Evolutionary conservation across 1,139 yeast genomes (phyloP), one percentile per base, ranked within the genome.

Genomic region (Ashbya aceris): DNA sequence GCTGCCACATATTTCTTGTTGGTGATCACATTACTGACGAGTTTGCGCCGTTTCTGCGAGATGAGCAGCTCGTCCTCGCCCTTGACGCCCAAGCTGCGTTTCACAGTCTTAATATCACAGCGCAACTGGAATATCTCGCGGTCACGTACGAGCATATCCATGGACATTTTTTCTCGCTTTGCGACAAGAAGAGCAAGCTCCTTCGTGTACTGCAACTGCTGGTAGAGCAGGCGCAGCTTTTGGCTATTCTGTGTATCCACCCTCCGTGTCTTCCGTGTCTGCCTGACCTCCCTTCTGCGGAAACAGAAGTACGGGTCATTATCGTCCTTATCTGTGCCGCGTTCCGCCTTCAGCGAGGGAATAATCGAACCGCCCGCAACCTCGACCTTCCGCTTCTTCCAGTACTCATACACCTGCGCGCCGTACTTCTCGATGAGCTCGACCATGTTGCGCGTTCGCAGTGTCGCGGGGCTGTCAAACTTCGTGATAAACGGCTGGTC

Each of bases 261-360:
- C 51, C 97, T 76, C 61, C 99, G 77, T 0, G 99, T 93, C 62
- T 91, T 91, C 62, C 99, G 81, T 33, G 94, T 94, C 60, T 85
- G 96, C 50, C 98, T 78, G 52, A 87, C 82, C 58, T 89, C 98
- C 63, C 99, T 83, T 55, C 96, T 79, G 58, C 99, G 77, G 68
- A 93, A 91, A 67, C 96, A 86, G 36, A 87, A 82, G 62, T 93
- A 91, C 1, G 99, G 97, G 62, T 91, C 97, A 47, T 76, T 77
- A 56, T 91, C 98, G 56, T 89, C 96, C 54, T 84, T 84, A 50
- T 87, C 95, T 44, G 76, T 77, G 13, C 85, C 86, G 54, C 85
- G 93, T 64, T 89, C 97, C 58, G 84, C 87, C 60, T 81, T 83
- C 39, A 93, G 68, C 8, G 71, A 64, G 1, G 97, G 95, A 53